These are phyloP conservation scores for Xylariales sp. DNA, from an alignment of 2,329 filamentous ascomycete genomes.

Conservation along the genomic window DNA sequence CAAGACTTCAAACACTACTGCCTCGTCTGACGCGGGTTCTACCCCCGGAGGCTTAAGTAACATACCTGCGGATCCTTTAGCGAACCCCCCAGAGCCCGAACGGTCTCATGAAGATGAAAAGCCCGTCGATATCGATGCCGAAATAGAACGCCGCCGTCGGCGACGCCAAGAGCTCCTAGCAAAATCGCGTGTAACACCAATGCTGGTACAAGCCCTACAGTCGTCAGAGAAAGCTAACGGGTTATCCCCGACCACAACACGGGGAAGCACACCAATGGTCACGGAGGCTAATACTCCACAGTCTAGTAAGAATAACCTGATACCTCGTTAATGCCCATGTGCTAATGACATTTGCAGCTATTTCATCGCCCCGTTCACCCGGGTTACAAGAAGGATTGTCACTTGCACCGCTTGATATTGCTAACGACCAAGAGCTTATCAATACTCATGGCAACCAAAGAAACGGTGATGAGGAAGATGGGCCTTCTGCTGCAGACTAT, in stretches of 20 bases:
- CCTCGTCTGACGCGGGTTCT: slow-evolving; percentile 76
- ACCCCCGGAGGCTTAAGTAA: slow-evolving; percentile 68
- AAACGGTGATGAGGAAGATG: slow-evolving; percentile 66
- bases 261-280: slow-evolving; percentile 56
- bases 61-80: slow-evolving; percentile 40
- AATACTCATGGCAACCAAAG: slow-evolving; percentile 64
- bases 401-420: slow-evolving; percentile 70
- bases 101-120: slow-evolving; percentile 65
- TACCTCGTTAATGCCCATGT: not conserved
- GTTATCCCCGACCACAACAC: slow-evolving; percentile 64
- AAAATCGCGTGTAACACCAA: slow-evolving; percentile 80
- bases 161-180: slow-evolving; percentile 86
- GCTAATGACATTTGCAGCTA: slow-evolving; percentile 40
- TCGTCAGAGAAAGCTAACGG: slow-evolving; percentile 67
- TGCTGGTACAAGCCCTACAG: slow-evolving; percentile 80
- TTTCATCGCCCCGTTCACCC: slow-evolving; percentile 55
- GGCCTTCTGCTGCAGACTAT: slow-evolving; percentile 81
- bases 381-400: slow-evolving; percentile 65
- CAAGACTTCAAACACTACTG: slow-evolving; percentile 67
- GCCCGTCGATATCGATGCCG: slow-evolving; percentile 80
- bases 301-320: slow-evolving; percentile 56
- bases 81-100: slow-evolving; percentile 52
- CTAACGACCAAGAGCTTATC: slow-evolving; percentile 74
- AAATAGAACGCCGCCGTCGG: slow-evolving; percentile 86
- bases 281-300: slow-evolving; percentile 57